These are phyloP conservation scores for Colletotrichum noveboracense DNA, from an alignment of 2,329 filamentous ascomycete species.

Conservation along the genomic window DNA sequence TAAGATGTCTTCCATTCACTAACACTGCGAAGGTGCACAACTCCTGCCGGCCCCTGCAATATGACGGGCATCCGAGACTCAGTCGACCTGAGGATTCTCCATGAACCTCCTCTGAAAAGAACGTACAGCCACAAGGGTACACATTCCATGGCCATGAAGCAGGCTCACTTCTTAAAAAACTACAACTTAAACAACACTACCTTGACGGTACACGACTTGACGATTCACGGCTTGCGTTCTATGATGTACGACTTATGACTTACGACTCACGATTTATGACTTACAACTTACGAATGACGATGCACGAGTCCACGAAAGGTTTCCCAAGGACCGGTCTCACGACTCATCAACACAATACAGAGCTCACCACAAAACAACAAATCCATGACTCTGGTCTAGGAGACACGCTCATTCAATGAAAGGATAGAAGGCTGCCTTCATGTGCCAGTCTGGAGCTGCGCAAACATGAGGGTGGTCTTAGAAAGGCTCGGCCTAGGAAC, in stretches of 20 bases:
- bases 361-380: neutral
- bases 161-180: neutral
- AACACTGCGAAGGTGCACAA: neutral
- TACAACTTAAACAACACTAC: neutral
- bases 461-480: neutral
- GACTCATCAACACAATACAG: neutral
- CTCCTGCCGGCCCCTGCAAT: neutral
- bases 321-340: neutral
- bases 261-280: neutral
- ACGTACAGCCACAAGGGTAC: neutral
- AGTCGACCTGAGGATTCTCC: neutral
- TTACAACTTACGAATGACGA: neutral
- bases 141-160: neutral
- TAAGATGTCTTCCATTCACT: neutral
- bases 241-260: neutral
- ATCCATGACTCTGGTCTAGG: neutral
- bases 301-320: neutral
- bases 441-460: neutral
- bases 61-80: neutral
- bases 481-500: neutral
- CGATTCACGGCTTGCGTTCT: neutral
- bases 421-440: neutral
- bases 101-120: neutral
- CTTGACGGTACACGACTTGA: neutral
- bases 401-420: neutral